Base-by-base conservation (phyloP, 768 basidiomycete genomes). In the Mycena haematopus region DNA sequence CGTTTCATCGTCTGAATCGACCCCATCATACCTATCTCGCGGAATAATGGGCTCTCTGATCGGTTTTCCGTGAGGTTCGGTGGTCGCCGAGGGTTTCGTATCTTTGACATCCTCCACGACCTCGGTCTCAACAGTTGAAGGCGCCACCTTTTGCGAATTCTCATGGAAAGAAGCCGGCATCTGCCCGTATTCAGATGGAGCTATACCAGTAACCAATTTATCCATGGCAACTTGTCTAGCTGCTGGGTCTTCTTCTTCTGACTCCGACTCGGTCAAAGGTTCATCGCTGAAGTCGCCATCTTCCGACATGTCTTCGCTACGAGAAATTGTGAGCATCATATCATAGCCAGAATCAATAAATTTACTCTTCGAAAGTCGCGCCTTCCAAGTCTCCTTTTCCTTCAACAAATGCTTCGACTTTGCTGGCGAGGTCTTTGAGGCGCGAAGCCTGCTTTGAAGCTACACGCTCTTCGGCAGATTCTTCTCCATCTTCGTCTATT, bases 341-440 rank as follows among this genome's bases (percentile, higher is more conserved):
- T 31, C 9, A 33, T 21, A 13, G 8, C 14, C 15, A 50, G 55
- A 57, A 36, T 57, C 56, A 51, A 47, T 45, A 15, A 19, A 79
- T 91, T 71, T 76, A 99, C 96, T 98, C 96, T 56, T 89, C 87
- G 70, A 99, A 96, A 65, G 81, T 77, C 0, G 95, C 97, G 4
- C 97, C 97, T 65, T 93, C 90, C 10, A 97, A 63, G 62, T 92
- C 90, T 2, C 97, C 97, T 71, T 96, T 77, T 2, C 92, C 95
- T 68, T 94, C 88, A 2, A 99, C 88, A 71, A 99, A 99, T n/a
- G 80, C 78, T 68, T 92, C 90, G 1, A 99, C 93, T 72, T 93
- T 92, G 62, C 83, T 77, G 13, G 97, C 96, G 55, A 99, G 81
- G 62, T 84, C 82, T 68, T 86, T 87, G 31, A 99, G 76, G 62